phyloP scores from a whole-genome alignment of 1,139 yeast species.

The Candida neerlandica region DNA sequence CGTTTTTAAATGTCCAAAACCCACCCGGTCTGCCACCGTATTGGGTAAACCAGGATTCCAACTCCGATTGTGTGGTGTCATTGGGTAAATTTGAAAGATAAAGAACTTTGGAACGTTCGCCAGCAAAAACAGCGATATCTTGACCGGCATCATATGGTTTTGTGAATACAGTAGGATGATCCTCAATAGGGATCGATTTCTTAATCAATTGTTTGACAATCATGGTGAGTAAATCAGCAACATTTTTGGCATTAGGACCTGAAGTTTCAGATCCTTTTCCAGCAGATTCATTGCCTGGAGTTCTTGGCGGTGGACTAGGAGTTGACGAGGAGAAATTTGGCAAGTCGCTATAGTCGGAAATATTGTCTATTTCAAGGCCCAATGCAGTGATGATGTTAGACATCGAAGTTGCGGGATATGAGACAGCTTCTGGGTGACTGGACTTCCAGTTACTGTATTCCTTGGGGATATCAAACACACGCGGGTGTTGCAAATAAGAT shows the following conservation, averaged over 20 bases:
- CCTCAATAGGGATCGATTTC: slow-evolving; percentile 56
- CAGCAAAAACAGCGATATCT: slow-evolving; percentile 67
- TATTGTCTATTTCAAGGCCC: slow-evolving; percentile 47
- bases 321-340: slow-evolving; percentile 13
- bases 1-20: slow-evolving; percentile 78
- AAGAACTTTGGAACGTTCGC: slow-evolving; percentile 77
- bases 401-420: slow-evolving; percentile 53
- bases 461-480: slow-evolving; percentile 71
- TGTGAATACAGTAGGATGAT: slow-evolving; percentile 59
- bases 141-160: slow-evolving; percentile 75
- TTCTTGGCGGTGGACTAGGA: slow-evolving; percentile 11
- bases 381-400: slow-evolving; percentile 60
- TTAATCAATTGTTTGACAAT: slow-evolving; percentile 54
- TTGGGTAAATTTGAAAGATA: slow-evolving; percentile 76
- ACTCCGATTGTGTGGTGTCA: slow-evolving; percentile 88
- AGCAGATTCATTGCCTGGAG: slow-evolving; percentile 7
- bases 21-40: slow-evolving; percentile 86
- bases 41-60: slow-evolving; percentile 90
- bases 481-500: slow-evolving; percentile 71
- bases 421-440: slow-evolving; percentile 58
- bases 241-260: slow-evolving; percentile 12
- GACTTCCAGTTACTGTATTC: slow-evolving; percentile 76
- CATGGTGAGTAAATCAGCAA: slow-evolving; percentile 32
- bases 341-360: slow-evolving; percentile 14
- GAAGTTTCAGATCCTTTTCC: slow-evolving; percentile 4